Base-by-base conservation (phyloP, 768 basidiomycete genomes). In the Mycena indigotica region DNA sequence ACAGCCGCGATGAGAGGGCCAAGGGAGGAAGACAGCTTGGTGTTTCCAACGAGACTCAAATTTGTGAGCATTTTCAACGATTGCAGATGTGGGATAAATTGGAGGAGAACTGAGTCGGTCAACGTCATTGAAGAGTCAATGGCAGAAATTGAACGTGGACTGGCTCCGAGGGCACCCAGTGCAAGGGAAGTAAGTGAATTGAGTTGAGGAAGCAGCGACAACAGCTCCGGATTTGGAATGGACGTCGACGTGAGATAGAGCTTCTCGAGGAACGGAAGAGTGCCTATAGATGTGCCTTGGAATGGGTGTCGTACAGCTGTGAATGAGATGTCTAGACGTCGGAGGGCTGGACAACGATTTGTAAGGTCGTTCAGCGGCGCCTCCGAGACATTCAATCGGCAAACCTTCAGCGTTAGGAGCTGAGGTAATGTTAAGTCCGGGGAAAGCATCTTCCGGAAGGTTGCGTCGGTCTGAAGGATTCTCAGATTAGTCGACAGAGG, bases 261-360 rank as follows among this genome's bases (percentile, higher is more conserved):
- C 64, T 90, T 90, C 61, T 85, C 80, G 26, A 89, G 69, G 3
- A 65, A 41, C 0, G 68, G 67, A 19, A 60, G 3, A 1, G 44
- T 21, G 41, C 56, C 54, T 6, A 53, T 24, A 28, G 49, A 49
- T 16, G 54, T 52, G n/a, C n/a, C n/a, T n/a, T n/a, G n/a, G 40
- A 71, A 60, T n/a, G 72, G 73, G 40, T 77, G 80, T 44, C 73
- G 80, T 28, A 86, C 66, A 15, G 64, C 63, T 2, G 87, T 90
- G 70, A 87, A 90, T 4, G 88, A 88, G 16, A 86, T 62, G 60
- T 90, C 88, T 15, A 90, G 71, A 24, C 80, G 80, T 32, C 69
- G 69, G 19, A 89, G 60, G 49, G 77, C 75, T 2, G 86, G 85
- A 58, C 78, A 85, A 17, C 74, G 60, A 0, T 69, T 57, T 5